phyloP scores from a whole-genome alignment of 1,139 yeast genomes.

The Hansenula lynferdii region DNA sequence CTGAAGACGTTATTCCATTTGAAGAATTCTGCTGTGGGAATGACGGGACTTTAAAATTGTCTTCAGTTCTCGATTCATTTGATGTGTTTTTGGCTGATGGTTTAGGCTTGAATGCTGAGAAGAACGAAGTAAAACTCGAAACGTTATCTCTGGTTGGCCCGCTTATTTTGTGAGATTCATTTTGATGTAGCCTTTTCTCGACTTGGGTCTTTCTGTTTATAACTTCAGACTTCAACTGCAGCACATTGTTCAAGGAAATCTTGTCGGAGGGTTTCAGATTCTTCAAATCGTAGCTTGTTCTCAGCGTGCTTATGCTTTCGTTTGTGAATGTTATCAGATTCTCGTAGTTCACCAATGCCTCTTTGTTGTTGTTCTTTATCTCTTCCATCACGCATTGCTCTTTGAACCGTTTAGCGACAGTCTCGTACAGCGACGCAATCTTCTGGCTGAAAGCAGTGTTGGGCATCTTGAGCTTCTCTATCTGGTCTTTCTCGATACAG shows the following conservation, averaged over 20 bases:
- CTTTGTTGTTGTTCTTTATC: constrained; percentile 16
- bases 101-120: constrained; percentile 15
- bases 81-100: neutral
- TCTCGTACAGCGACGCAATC: constrained; percentile 4
- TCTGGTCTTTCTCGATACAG: too few species aligned
- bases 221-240: constrained; percentile 14
- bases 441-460: neutral
- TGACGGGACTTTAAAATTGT: constrained; percentile 8
- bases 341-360: constrained; percentile 12
- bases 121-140: constrained; percentile 20
- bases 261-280: constrained; percentile 8
- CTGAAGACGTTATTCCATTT: too few species aligned
- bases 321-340: constrained; percentile 10
- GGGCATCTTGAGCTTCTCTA: neutral
- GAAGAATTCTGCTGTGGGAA: constrained; percentile 1
- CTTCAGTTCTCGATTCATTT: neutral
- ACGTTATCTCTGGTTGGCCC: constrained; percentile 11
- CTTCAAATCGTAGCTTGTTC: constrained; percentile 2
- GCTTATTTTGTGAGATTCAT: constrained; percentile 10
- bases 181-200: constrained; percentile 8
- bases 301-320: constrained; percentile 5
- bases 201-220: constrained; percentile 10
- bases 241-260: constrained; percentile 11
- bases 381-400: constrained; percentile 17
- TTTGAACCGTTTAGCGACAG: constrained; percentile 4